Evolutionary conservation across 345 rosid genomes (phyloP), one percentile per base, ranked within the genome.

Genomic region (Lagerstroemia speciosa): DNA sequence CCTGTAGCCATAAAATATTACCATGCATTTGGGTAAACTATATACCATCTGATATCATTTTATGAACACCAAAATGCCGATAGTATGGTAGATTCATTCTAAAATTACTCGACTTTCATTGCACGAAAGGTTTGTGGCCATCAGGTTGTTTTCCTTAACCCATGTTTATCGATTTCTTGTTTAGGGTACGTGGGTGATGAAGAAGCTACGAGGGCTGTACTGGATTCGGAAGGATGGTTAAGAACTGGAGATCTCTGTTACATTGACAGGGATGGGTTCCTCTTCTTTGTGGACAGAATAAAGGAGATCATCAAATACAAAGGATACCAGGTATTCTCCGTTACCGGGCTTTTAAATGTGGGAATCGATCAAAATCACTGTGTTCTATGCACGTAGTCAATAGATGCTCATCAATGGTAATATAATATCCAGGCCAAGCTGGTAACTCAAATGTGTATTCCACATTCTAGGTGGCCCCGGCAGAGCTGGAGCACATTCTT

Each of bases 261-360:
- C 66, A 84, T 88, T 15, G 84, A 85, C 69, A 60, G 64, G 5
- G 74, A 84, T 45, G 88, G 90, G 4, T 88, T 81, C 82, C 82
- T 88, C 43, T 87, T 83, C 69, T 79, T 78, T 32, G 81, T 82
- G 36, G 93, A 84, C 69, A 78, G 90, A 38, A 70, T 85, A 3
- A 84, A 85, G 81, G 90, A 88, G 76, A 58, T 85, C 34, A 88
- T 88, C 76, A 88, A 85, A 71, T 88, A 70, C 77, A 88, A 81
- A 69, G 90, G 86, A 61, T 88, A 85, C 69, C 89, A 82, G 92
- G 92, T 87, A 58, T 15, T 30, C 34, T n/a, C 27, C 14, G 34
- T 30, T 30, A 22, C 29, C 5, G 29, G 6, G 60, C 60, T 20
- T n/a, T 1, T 20, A 19, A 45, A 53, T n/a, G 11, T 3, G 29